A percentile compares a stretch with the other conserved stretches of the same genome.
Evolutionary conservation across 306 rosid species (phyloP).

Genomic region (Cucurbita moschata): DNA sequence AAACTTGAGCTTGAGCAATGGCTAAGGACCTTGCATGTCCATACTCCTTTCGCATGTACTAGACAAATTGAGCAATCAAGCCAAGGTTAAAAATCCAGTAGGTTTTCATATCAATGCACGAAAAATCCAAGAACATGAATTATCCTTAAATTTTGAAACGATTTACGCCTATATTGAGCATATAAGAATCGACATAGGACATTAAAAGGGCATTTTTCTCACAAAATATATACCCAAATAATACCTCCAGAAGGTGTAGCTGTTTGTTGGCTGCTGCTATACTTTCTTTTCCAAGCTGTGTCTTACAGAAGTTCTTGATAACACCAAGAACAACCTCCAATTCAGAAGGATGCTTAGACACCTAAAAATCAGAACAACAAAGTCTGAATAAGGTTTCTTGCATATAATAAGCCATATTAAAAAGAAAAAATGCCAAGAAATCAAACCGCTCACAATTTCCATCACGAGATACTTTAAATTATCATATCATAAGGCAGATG

Average conservation of each 20-base stretch:
- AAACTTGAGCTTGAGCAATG: conserved; percentile 76
- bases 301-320: conserved; percentile 65
- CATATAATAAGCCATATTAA: not conserved
- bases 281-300: conserved; percentile 48
- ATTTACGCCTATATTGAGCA: not conserved
- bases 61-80: conserved; percentile 11
- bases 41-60: conserved; percentile 96
- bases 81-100: not conserved
- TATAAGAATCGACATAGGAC: not conserved
- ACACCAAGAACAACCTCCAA: conserved; percentile 86
- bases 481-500: not conserved
- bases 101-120: not conserved
- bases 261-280: conserved; percentile 55
- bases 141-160: too few relatives aligned
- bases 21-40: conserved; percentile 82
- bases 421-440: not conserved
- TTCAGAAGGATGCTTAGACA: conserved; percentile 66
- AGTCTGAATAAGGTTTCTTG: not conserved
- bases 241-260: conserved; percentile 72
- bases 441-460: not conserved
- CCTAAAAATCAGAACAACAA: conserved; percentile 20
- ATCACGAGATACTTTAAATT: not conserved
- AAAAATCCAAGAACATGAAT: not conserved
- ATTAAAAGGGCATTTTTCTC: not conserved
- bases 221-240: not conserved